These are phyloP conservation scores for Mariannaea sp. DNA, from an alignment of 2,329 filamentous ascomycete genomes.

Conservation along the genomic window DNA sequence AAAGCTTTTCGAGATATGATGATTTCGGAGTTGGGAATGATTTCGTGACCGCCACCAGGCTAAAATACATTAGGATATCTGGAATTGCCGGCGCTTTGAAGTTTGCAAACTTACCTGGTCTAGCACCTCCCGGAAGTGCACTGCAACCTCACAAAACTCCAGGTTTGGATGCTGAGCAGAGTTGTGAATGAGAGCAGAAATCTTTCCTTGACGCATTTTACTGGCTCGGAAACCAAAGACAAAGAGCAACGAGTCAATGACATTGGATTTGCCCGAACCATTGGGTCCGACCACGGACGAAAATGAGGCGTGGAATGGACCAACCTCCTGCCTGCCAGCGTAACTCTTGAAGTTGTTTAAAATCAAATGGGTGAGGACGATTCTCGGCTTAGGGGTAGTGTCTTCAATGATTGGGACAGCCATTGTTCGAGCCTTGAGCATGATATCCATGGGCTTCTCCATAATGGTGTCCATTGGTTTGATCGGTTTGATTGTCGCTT, in stretches of 20 bases:
- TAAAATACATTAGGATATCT: constrained; percentile 42
- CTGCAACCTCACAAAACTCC: constrained; percentile 91
- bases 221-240: constrained; percentile 99
- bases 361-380: constrained; percentile 90
- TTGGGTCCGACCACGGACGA: constrained; percentile 98
- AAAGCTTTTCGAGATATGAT: constrained; percentile 92
- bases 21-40: constrained; percentile 82
- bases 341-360: constrained; percentile 99
- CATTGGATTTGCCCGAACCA: constrained; percentile 97
- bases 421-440: constrained; percentile 80
- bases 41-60: constrained; percentile 73
- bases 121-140: constrained; percentile 94
- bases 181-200: constrained; percentile 97
- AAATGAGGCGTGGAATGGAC: constrained; percentile 95
- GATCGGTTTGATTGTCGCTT: constrained; percentile 66
- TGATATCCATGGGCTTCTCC: constrained; percentile 92
- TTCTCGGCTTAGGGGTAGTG: constrained; percentile 77
- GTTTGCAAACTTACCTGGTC: constrained; percentile 63
- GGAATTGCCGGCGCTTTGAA: neutral
- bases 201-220: constrained; percentile 99
- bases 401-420: constrained; percentile 73
- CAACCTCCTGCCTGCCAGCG: constrained; percentile 91
- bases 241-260: constrained; percentile 96
- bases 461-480: constrained; percentile 77
- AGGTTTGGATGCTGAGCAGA: constrained; percentile 85